These are phyloP conservation scores for Fusarium buxicola DNA, from an alignment of 2,329 filamentous ascomycete species.

Conservation along the genomic window DNA sequence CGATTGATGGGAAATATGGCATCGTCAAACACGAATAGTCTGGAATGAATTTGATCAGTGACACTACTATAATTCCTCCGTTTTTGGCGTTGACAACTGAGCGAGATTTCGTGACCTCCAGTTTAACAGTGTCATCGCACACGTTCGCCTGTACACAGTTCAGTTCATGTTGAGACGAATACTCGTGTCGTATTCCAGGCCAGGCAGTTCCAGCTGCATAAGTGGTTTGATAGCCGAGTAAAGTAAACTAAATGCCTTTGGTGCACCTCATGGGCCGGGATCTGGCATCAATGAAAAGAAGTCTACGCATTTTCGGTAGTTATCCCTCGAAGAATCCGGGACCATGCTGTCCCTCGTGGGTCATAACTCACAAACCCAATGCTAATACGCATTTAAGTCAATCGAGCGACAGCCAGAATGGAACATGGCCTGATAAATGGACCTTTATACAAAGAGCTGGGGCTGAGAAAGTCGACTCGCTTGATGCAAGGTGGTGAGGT, in stretches of 20 bases:
- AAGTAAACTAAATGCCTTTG: slow-evolving; percentile 15
- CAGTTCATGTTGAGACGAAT: no score
- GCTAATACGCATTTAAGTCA: slow-evolving; percentile 40
- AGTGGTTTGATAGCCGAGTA: neutral
- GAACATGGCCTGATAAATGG: slow-evolving; percentile 42
- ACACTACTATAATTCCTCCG: neutral
- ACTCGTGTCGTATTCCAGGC: no score
- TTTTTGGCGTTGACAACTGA: no score
- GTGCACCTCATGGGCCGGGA: slow-evolving; percentile 21
- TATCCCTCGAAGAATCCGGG: slow-evolving; percentile 30
- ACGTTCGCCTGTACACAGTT: no score
- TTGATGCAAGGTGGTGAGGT: slow-evolving; percentile 30
- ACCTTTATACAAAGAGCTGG: slow-evolving; percentile 32
- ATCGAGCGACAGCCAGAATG: slow-evolving; percentile 35
- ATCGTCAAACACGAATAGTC: neutral
- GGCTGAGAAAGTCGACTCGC: slow-evolving; percentile 29
- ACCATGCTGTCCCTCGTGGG: slow-evolving; percentile 32
- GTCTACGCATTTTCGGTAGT: slow-evolving; percentile 28
- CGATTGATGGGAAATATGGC: neutral
- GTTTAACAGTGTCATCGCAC: no score
- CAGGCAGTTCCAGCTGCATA: slow-evolving; percentile 22
- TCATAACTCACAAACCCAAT: slow-evolving; percentile 32
- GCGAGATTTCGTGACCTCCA: neutral
- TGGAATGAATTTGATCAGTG: no score
- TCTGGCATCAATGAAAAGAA: slow-evolving; percentile 33